Percentiles rank a stretch among this genome's conserved stretches.
Conservation (phyloP, 2,329 filamentous ascomycete genomes). For the Fusarium xyrophilum region DNA sequence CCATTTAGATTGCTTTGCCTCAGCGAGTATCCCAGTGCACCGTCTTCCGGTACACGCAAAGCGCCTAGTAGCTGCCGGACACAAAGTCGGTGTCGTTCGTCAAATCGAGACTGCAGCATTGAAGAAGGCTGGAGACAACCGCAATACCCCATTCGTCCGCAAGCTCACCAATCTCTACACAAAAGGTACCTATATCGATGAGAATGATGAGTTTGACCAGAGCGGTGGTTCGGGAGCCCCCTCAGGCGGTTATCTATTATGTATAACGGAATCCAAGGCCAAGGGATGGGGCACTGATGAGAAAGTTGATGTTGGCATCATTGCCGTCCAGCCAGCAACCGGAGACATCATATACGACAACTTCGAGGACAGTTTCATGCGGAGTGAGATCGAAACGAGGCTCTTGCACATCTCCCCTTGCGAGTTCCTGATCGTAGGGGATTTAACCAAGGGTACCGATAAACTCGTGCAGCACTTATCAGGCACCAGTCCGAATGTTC, state of each 20-base stretch:
- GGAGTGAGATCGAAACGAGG: conserved; percentile 94
- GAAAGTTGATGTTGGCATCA: conserved; percentile 87
- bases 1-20: conserved; percentile 89
- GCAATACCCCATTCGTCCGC: conserved; percentile 88
- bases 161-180: conserved; percentile 97
- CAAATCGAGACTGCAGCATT: conserved; percentile 95
- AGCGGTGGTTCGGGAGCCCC: conserved; percentile 54
- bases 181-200: conserved; percentile 96
- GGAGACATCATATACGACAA: conserved; percentile 95
- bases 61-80: conserved; percentile 85
- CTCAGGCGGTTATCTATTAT: conserved; percentile 86
- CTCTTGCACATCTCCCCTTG: conserved; percentile 94
- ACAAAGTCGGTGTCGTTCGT: conserved; percentile 94
- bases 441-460: conserved; percentile 87
- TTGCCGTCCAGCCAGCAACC: conserved; percentile 94
- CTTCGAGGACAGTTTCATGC: conserved; percentile 98
- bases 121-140: conserved; percentile 94
- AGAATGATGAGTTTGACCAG: conserved; percentile 79
- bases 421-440: conserved; percentile 91
- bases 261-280: conserved; percentile 84
- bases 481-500: conserved; percentile 87
- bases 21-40: conserved; percentile 93
- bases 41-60: conserved; percentile 93
- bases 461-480: conserved; percentile 92
- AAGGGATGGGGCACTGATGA: conserved; percentile 87